phyloP scores from a whole-genome alignment of 2,329 filamentous ascomycete species.

The Aspergillus sp. region DNA sequence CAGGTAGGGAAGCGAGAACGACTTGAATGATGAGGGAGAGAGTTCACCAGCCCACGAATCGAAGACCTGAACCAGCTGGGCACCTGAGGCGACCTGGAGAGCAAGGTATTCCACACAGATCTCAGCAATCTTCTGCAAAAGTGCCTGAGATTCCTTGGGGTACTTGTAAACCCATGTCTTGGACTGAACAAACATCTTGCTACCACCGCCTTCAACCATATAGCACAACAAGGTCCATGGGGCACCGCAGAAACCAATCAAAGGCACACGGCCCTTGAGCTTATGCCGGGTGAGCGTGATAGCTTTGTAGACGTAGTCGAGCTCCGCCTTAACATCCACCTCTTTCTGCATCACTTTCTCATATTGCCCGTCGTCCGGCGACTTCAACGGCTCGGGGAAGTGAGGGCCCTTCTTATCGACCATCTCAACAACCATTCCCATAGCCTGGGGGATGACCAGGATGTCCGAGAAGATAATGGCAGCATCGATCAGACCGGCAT shows the following conservation, averaged over 20 bases:
- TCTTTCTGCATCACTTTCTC: slow-evolving; percentile 66
- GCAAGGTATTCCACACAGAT: slow-evolving; percentile 94
- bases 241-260: slow-evolving; percentile 95
- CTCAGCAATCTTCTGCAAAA: slow-evolving; percentile 88
- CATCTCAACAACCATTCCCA: slow-evolving; percentile 99
- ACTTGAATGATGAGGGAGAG: slow-evolving; percentile 74
- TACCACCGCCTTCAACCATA: slow-evolving; percentile 97
- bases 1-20: slow-evolving; percentile 83
- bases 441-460: slow-evolving; percentile 91
- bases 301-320: slow-evolving; percentile 93
- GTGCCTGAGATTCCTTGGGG: slow-evolving; percentile 68
- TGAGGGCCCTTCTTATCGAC: slow-evolving; percentile 94
- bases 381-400: slow-evolving; percentile 78
- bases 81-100: slow-evolving; percentile 85
- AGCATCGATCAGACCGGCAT: slow-evolving; percentile 82
- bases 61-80: slow-evolving; percentile 94
- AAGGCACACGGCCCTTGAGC: slow-evolving; percentile 77
- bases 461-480: slow-evolving; percentile 99
- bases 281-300: slow-evolving; percentile 89
- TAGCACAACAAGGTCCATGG: slow-evolving; percentile 97
- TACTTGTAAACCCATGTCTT: slow-evolving; percentile 98
- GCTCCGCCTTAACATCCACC: slow-evolving; percentile 78
- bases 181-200: slow-evolving; percentile 86
- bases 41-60: slow-evolving; percentile 98
- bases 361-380: slow-evolving; percentile 80